These are phyloP conservation scores for Albophoma yamanashiensis DNA, from an alignment of 2,329 filamentous ascomycete genomes.

Conservation along the genomic window DNA sequence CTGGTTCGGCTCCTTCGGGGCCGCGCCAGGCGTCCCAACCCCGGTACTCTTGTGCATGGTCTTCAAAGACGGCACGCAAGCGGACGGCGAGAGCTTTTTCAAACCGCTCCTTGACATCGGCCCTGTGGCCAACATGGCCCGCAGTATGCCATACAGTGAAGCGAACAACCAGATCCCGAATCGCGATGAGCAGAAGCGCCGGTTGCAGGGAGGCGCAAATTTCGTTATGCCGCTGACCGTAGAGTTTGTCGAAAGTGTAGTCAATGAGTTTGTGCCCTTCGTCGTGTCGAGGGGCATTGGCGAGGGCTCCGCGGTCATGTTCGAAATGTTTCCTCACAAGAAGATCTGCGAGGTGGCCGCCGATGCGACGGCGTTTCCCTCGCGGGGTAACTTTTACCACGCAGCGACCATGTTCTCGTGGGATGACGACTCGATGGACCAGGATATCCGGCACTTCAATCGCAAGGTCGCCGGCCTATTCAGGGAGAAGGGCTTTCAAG, in stretches of 20 bases:
- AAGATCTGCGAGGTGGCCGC: slow-evolving; percentile 24
- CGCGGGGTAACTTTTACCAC: slow-evolving; percentile 32
- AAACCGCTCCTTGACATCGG: slow-evolving; percentile 21
- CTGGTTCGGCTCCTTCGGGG: slow-evolving; percentile 18
- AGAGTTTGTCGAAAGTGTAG: slow-evolving; percentile 15
- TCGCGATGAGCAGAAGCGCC: slow-evolving; percentile 21
- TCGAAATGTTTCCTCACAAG: slow-evolving; percentile 21
- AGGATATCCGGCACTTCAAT: slow-evolving; percentile 25
- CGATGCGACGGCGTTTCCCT: slow-evolving; percentile 31
- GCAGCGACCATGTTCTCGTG: slow-evolving; percentile 28
- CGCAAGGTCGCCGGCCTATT: slow-evolving; percentile 17
- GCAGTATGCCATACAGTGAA: slow-evolving; percentile 26
- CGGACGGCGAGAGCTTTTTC: slow-evolving; percentile 23
- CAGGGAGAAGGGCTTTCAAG: slow-evolving; percentile 13
- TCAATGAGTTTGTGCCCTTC: slow-evolving; percentile 15
- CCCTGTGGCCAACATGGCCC: slow-evolving; percentile 21
- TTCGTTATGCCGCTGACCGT: slow-evolving; percentile 26
- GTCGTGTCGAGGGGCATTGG: slow-evolving; percentile 11
- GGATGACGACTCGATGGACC: slow-evolving; percentile 25
- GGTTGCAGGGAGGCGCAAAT: slow-evolving; percentile 27
- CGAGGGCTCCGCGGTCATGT: slow-evolving; percentile 14
- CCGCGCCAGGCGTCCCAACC: slow-evolving; percentile 6
- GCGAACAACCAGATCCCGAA: slow-evolving; percentile 21
- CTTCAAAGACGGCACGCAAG: slow-evolving; percentile 15
- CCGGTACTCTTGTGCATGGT: slow-evolving; percentile 2